Conservation (phyloP, 2,329 filamentous ascomycete genomes). For the Davidsoniella neocaledoniae region DNA sequence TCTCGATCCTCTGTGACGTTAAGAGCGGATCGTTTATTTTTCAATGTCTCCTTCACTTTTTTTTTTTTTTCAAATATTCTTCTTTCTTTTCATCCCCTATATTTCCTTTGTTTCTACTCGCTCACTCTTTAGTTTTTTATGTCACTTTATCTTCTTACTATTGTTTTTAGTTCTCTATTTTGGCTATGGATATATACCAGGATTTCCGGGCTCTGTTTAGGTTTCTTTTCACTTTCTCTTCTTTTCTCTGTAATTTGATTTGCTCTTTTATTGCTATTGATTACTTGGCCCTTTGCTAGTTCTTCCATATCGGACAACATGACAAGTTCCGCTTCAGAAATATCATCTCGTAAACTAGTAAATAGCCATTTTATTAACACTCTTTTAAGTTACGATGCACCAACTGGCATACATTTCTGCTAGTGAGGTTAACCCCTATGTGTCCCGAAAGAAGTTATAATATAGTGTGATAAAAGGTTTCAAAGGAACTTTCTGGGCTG, state of each 20-base stretch:
- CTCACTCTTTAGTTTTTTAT: conserved; percentile 9
- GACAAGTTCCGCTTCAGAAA: too few relatives aligned
- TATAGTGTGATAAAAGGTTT: too few relatives aligned
- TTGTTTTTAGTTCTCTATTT: not conserved
- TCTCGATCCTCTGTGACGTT: conserved; percentile 3
- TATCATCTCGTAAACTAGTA: too few relatives aligned
- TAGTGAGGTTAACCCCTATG: too few relatives aligned
- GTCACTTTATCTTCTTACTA: conserved; percentile 1
- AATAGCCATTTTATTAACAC: too few relatives aligned
- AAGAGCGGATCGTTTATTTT: not conserved
- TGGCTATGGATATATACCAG: not conserved
- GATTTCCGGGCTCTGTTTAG: not conserved
- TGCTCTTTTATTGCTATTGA: too few relatives aligned
- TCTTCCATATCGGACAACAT: too few relatives aligned
- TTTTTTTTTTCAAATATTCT: not conserved
- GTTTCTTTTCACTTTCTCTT: not conserved
- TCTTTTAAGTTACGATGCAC: too few relatives aligned
- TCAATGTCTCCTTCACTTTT: not conserved
- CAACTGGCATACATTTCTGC: too few relatives aligned
- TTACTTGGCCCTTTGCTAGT: too few relatives aligned
- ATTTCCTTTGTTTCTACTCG: conserved; percentile 5
- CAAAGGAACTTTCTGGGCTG: too few relatives aligned
- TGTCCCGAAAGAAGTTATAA: too few relatives aligned
- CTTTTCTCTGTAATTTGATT: not conserved
- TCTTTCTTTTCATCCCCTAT: not conserved